phyloP scores from a whole-genome alignment of 2,329 filamentous ascomycete species.

The Balansia obtecta region DNA sequence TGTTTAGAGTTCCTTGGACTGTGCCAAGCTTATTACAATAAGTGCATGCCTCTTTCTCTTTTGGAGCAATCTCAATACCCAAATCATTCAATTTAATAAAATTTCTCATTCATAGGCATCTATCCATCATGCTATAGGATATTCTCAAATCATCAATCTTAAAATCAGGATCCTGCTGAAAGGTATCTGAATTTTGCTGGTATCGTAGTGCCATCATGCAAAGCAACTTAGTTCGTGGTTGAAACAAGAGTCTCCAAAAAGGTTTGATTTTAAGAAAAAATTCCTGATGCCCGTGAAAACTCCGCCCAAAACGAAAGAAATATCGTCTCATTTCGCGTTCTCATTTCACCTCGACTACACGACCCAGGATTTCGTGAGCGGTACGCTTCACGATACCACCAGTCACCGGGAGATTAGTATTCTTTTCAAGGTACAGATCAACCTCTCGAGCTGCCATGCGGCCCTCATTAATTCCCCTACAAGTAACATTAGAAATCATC shows the following conservation, averaged over 20 bases:
- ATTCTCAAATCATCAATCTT: not conserved
- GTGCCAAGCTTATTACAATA: too few species aligned
- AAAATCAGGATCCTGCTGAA: not conserved
- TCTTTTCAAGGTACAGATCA: slow-evolving; percentile 72
- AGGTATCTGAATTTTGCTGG: slow-evolving; percentile 6
- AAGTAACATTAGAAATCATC: not conserved
- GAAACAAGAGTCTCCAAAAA: not conserved
- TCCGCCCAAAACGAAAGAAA: not conserved
- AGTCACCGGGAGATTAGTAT: slow-evolving; percentile 73
- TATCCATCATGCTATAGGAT: not conserved
- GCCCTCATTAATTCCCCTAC: slow-evolving; percentile 90
- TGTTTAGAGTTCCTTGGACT: too few species aligned
- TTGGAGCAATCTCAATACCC: not conserved
- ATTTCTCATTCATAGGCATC: not conserved
- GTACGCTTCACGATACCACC: slow-evolving; percentile 84
- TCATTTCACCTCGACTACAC: slow-evolving; percentile 9
- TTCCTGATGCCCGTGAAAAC: not conserved
- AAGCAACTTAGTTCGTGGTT: not conserved
- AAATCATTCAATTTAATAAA: not conserved
- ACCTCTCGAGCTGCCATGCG: slow-evolving; percentile 87
- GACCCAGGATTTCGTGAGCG: slow-evolving; percentile 54
- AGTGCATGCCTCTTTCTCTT: too few species aligned
- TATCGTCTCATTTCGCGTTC: not conserved
- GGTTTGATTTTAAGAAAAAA: too few species aligned
- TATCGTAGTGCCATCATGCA: slow-evolving; percentile 7